Evolutionary conservation across 2,329 filamentous ascomycete genomes (phyloP).

Genomic region (Diatrype stigma): DNA sequence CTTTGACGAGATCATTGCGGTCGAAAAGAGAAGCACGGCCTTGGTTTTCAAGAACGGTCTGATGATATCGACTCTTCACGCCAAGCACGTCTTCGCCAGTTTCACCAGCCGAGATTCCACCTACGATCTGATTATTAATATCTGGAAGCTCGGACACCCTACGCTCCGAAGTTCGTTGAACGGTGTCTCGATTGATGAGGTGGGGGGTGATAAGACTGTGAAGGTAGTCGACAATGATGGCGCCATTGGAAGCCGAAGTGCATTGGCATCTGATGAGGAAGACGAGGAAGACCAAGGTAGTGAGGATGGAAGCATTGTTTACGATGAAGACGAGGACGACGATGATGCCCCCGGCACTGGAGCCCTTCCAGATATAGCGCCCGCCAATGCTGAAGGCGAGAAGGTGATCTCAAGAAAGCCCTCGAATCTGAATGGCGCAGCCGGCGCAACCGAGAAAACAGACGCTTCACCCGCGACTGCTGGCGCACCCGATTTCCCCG

Average conservation of each 20-base stretch:
- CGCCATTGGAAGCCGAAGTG: slow-evolving; percentile 45
- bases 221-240: slow-evolving; percentile 59
- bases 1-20: slow-evolving; percentile 94
- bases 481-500: slow-evolving; percentile 67
- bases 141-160: slow-evolving; percentile 96
- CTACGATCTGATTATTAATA: slow-evolving; percentile 94
- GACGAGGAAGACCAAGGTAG: slow-evolving; percentile 45
- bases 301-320: slow-evolving; percentile 70
- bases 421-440: slow-evolving; percentile 52
- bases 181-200: slow-evolving; percentile 76
- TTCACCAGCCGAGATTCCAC: slow-evolving; percentile 92
- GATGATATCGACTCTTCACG: slow-evolving; percentile 92
- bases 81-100: slow-evolving; percentile 92
- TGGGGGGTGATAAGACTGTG: slow-evolving; percentile 86
- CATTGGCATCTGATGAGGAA: slow-evolving; percentile 53
- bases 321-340: slow-evolving; percentile 75
- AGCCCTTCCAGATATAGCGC: slow-evolving; percentile 35
- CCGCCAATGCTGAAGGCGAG: slow-evolving; percentile 53
- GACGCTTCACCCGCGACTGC: slow-evolving; percentile 41
- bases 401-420: slow-evolving; percentile 66
- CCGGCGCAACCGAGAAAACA: slow-evolving; percentile 48
- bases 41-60: slow-evolving; percentile 96
- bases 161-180: slow-evolving; percentile 88
- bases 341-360: slow-evolving; percentile 47
- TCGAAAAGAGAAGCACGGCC: slow-evolving; percentile 95